Conservation (phyloP, 495 filamentous ascomycete genomes). For the Apiosordaria backusii region DNA sequence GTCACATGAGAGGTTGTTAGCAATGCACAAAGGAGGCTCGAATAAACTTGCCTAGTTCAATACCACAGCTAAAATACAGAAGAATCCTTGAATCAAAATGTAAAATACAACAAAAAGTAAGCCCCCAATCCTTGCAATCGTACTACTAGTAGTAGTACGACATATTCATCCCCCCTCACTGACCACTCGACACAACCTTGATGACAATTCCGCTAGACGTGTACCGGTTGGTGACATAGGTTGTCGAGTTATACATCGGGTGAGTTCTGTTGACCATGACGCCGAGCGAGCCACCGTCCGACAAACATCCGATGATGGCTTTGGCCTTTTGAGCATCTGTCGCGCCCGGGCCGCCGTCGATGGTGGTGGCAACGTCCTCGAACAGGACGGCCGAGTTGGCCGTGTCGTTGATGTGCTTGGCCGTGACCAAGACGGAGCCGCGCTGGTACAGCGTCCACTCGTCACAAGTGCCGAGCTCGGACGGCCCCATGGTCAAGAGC, state of each 20-base stretch:
- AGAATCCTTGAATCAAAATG: background rate
- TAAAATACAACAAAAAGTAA: background rate
- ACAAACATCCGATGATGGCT: slow-evolving; percentile 15
- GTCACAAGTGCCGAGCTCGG: slow-evolving; percentile 7
- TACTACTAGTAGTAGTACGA: too few species aligned
- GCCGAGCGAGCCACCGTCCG: slow-evolving; percentile 16
- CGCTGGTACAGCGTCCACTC: slow-evolving; percentile 15
- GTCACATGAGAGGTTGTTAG: background rate
- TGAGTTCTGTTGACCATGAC: slow-evolving; percentile 12
- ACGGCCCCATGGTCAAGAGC: background rate
- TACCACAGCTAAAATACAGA: background rate
- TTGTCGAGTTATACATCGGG: slow-evolving; percentile 11
- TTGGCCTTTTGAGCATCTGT: slow-evolving; percentile 11
- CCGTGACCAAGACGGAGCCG: slow-evolving; percentile 15
- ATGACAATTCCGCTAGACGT: slow-evolving; percentile 19
- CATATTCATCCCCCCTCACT: background rate
- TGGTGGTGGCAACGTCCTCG: slow-evolving; percentile 18
- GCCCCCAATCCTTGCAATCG: background rate
- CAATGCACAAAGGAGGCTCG: background rate
- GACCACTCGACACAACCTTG: slow-evolving; percentile 12
- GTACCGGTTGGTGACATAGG: slow-evolving; percentile 9
- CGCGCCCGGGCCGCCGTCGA: slow-evolving; percentile 14
- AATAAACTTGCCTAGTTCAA: background rate
- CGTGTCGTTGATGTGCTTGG: slow-evolving; percentile 13
- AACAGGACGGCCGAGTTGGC: slow-evolving; percentile 16